A percentile compares a stretch with the other conserved stretches of the same genome.
phyloP scores from a whole-genome alignment of 2,329 filamentous ascomycete species.

The Clonostachys chloroleuca region DNA sequence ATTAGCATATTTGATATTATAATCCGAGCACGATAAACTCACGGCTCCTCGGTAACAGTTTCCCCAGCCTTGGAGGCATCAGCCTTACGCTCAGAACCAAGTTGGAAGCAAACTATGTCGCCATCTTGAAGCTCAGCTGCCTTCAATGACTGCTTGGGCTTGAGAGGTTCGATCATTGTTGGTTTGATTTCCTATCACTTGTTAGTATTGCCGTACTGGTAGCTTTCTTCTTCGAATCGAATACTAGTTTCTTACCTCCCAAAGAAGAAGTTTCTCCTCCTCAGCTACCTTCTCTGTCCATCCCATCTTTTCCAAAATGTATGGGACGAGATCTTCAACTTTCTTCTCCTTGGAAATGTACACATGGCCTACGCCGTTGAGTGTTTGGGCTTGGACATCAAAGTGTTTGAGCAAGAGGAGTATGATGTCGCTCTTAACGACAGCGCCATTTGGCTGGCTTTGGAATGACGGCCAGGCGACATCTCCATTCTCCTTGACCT shows the following conservation, averaged over 20 bases:
- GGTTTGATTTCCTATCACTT: constrained; percentile 81
- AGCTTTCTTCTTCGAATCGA: neutral
- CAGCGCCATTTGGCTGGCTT: constrained; percentile 49
- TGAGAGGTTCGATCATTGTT: constrained; percentile 93
- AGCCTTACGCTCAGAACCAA: constrained; percentile 44
- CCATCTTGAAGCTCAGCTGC: constrained; percentile 95
- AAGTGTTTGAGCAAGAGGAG: constrained; percentile 93
- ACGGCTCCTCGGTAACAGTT: constrained; percentile 18
- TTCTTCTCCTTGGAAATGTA: constrained; percentile 87
- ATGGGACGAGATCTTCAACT: constrained; percentile 75
- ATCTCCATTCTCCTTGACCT: constrained; percentile 62
- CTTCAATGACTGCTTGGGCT: constrained; percentile 83
- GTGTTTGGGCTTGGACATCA: constrained; percentile 68
- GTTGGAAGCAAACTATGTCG: constrained; percentile 94
- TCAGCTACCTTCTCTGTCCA: constrained; percentile 73
- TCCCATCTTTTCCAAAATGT: constrained; percentile 77
- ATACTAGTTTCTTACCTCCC: constrained; percentile 53
- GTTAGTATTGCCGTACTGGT: neutral
- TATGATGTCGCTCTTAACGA: constrained; percentile 60
- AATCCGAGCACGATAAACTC: constrained; percentile 6
- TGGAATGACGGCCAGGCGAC: constrained; percentile 67
- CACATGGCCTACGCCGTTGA: constrained; percentile 75
- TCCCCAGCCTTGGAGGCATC: constrained; percentile 9
- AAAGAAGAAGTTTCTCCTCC: constrained; percentile 64
- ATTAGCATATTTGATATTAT: too few relatives aligned